A percentile compares a stretch with the other conserved stretches of the same genome.
These are phyloP conservation scores for Candida ascalaphidarum DNA, from an alignment of 805 yeast genomes.

Conservation along the genomic window DNA sequence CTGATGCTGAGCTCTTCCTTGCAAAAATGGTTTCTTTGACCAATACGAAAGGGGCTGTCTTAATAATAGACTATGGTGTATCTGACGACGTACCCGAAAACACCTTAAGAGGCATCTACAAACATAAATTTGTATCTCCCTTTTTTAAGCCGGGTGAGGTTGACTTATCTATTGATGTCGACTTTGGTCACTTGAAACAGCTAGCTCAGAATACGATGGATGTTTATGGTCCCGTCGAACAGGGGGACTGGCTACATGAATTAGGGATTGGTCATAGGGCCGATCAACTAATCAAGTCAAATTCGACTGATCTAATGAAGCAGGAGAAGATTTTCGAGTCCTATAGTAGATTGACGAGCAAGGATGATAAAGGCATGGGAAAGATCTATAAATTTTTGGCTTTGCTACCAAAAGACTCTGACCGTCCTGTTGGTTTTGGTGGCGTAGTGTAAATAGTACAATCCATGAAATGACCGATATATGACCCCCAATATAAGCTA, in stretches of 20 bases:
- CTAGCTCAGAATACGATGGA: conserved; percentile 9
- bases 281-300: conserved; percentile 43
- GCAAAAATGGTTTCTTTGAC: conserved; percentile 42
- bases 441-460: too few relatives aligned
- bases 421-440: conserved; percentile 48
- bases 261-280: conserved; percentile 71
- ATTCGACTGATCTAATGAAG: conserved; percentile 30
- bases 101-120: conserved; percentile 63
- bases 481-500: too few relatives aligned
- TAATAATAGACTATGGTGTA: conserved; percentile 76
- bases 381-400: conserved; percentile 66
- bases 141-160: conserved; percentile 70
- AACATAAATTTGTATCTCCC: conserved; percentile 70
- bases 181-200: conserved; percentile 51
- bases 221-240: conserved; percentile 56
- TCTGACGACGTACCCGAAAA: conserved; percentile 55
- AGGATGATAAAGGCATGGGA: conserved; percentile 64
- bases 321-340: conserved; percentile 47
- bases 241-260: conserved; percentile 71
- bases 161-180: conserved; percentile 79
- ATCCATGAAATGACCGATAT: too few relatives aligned
- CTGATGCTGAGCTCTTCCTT: conserved; percentile 59
- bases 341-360: conserved; percentile 56
- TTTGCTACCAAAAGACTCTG: conserved; percentile 38
- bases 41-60: conserved; percentile 51